Evolutionary conservation across 2,329 filamentous ascomycete species (phyloP), one percentile per base, ranked within the genome.

Genomic region (Colletotrichum musicola): DNA sequence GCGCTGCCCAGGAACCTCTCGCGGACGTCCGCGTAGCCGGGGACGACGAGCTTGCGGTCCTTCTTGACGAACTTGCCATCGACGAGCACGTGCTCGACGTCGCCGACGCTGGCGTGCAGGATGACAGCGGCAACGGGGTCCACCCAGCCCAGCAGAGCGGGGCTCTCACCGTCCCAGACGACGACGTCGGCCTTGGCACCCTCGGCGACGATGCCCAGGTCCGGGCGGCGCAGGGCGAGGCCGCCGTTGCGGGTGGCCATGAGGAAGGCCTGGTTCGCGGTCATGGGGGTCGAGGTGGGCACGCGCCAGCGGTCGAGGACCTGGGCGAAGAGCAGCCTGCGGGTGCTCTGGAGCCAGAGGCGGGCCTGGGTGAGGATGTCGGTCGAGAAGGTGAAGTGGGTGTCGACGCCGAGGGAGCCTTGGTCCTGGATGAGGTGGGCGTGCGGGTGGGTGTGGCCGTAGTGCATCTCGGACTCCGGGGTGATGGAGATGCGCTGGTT

Each of bases 401-500:
- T 88, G 72, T 89, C 86, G 10, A 88, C 78, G 3, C 87, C 86
- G 0, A 89, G 79, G 1, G 85, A 75, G 1, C 81, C 81, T 69
- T 89, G 85, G 72, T 89, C 86, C 30, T 81, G 81, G 30, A 84
- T 77, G 9, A 79, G 73, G 61, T 84, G 79, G 18, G 77, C 80
- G 44, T 76, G 73, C 1, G 80, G 79, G 65, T 89, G 84, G 0
- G 77, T 79, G 71, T 87, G 85, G n/a, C 87, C 87, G 74, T 84
- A 89, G 73, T 88, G 85, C 80, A 87, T 84, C 72, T 89, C 87
- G 0, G 85, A 87, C 72, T 90, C 88, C 1, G 86, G 86, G 0
- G 88, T 89, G 66, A 86, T 86, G 59, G 85, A 86, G 49, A 89
- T 76, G 75, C 85, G 84, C 58, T 88, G 82, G 75, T 89, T 84